A percentile compares a stretch with the other conserved stretches of the same genome.
Conservation (phyloP, 75 land plant species). For the Isoetes taiwanensis region DNA sequence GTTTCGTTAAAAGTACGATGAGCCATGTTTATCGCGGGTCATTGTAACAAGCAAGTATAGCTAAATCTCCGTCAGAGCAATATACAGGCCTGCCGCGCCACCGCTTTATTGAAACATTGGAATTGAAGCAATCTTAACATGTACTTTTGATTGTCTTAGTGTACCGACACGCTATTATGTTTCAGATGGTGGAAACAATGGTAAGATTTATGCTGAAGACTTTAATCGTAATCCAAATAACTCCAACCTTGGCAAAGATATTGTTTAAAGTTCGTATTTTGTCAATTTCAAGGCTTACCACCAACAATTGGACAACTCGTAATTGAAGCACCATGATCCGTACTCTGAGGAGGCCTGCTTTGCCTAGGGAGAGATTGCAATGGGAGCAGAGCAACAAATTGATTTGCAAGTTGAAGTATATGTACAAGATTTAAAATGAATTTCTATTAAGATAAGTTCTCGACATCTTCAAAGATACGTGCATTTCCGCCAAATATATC, state of each 20-base stretch:
- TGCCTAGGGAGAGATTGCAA: constrained; percentile 61
- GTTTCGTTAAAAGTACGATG: too few relatives aligned
- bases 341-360: constrained; percentile 84
- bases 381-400: constrained; percentile 10
- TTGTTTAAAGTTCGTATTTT: constrained; percentile 17
- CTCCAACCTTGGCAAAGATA: constrained; percentile 2
- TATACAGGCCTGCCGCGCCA: too few relatives aligned
- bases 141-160: too few relatives aligned
- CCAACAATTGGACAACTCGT: constrained; percentile 60
- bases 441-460: not conserved
- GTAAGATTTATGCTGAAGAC: constrained; percentile 65
- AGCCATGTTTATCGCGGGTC: too few relatives aligned
- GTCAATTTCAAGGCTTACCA: constrained; percentile 34
- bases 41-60: too few relatives aligned
- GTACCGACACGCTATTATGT: too few relatives aligned
- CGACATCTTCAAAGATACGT: not conserved
- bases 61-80: too few relatives aligned
- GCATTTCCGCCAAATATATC: too few relatives aligned
- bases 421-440: not conserved
- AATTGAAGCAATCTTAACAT: too few relatives aligned
- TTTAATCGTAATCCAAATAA: constrained; percentile 18
- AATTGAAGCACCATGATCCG: constrained; percentile 19
- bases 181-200: constrained; percentile 92
- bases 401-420: constrained; percentile 54
- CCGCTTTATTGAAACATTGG: too few relatives aligned